These are phyloP conservation scores for Camelina laxa DNA, from an alignment of 345 rosid genomes.

Conservation along the genomic window DNA sequence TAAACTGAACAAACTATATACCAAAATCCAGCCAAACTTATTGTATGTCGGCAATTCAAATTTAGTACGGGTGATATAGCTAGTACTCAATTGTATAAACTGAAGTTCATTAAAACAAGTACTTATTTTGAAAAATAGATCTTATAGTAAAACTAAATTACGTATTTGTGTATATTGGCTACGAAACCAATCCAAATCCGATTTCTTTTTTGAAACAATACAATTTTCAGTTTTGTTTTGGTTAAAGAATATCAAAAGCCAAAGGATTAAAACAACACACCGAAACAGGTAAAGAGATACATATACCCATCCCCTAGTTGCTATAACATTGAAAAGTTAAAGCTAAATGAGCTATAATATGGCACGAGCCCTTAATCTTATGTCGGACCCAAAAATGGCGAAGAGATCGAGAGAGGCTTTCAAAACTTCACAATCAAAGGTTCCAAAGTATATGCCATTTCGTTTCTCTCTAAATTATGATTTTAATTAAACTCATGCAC, in stretches of 20 bases:
- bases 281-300: constrained; percentile 5
- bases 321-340: constrained; percentile 34
- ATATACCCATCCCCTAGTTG: constrained; percentile 24
- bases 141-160: not conserved
- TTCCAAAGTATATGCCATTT: constrained; percentile 34
- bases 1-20: not conserved
- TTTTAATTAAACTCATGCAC: not conserved
- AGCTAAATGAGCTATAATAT: constrained; percentile 17
- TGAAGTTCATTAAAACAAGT: not conserved
- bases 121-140: not conserved
- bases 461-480: not conserved
- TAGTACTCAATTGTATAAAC: not conserved
- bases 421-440: constrained; percentile 10
- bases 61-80: not conserved
- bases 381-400: constrained; percentile 38
- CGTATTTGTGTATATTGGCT: not conserved
- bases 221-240: not conserved
- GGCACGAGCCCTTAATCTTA: constrained; percentile 31
- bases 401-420: constrained; percentile 13
- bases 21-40: not conserved
- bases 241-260: not conserved
- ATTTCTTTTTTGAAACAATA: not conserved
- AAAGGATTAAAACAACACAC: not conserved
- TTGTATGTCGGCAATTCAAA: not conserved
- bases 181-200: not conserved